Base-by-base conservation (phyloP, 2,329 filamentous ascomycete genomes). In the Aspergillus novofumigatus region DNA sequence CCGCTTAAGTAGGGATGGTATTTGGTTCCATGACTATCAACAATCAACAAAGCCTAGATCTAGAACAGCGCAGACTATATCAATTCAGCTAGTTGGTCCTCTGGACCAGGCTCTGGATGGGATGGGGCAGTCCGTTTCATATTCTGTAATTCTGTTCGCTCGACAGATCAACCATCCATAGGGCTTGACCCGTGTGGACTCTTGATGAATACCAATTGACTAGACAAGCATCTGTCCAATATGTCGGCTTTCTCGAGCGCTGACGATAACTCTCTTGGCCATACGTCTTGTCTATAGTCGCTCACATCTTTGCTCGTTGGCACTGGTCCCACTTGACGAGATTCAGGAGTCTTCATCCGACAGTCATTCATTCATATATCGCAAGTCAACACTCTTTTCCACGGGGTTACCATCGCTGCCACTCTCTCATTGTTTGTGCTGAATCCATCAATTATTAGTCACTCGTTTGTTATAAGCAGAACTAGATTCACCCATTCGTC, bases 381-480 rank as follows among this genome's bases (percentile, higher is more conserved):
- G 32, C 32, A 38, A 2, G 3, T n/a, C 14, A 38, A 17, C 42
- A 20, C 21, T 45, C 20, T 23, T 45, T 45, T 45, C 9, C 42
- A 23, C 8, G 21, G n/a, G 1, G 4, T 23, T 8, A 23, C 54
- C 11, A 52, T 50, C 17, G 35, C 49, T 10, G 56, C 58, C 49
- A 52, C 60, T 3, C 50, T 9, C 32, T 51, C 3, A 61, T 53
- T 35, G 32, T 35, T 49, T 5, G 49, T 55, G 4, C 20, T 52
- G 25, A 35, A 53, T 21, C 49, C 54, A 20, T 54, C 56, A 0
- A 45, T 5, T 3, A 45, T 45, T 23, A 5, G 42, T 21, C 20
- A 45, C 42, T 45, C n/a, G 3, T 45, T 21, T 44, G 17, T 1
- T 21, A 23, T 23, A 9, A 21, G 20, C n/a, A 20, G 17, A 20